Percentiles rank a stretch among this genome's conserved stretches.
These are phyloP conservation scores for Cladosporium halotolerans DNA, from an alignment of 2,329 filamentous ascomycete species.

Conservation along the genomic window DNA sequence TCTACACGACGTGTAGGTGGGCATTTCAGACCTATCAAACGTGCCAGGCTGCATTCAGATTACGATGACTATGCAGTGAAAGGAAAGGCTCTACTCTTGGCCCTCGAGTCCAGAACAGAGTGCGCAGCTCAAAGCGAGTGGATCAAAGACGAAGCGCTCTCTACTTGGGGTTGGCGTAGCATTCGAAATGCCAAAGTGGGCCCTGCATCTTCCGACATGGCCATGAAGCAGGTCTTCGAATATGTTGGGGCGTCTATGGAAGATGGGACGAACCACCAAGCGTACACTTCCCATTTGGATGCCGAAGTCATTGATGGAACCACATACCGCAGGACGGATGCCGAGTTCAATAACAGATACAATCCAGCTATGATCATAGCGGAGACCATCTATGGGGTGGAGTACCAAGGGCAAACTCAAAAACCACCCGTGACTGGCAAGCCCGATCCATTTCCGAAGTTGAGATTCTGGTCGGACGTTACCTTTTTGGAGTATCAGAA, in stretches of 20 bases:
- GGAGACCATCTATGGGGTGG: background rate
- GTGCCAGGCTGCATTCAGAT: background rate
- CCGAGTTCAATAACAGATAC: constrained; percentile 6
- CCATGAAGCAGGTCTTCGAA: constrained; percentile 1
- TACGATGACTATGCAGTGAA: background rate
- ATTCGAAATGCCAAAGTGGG: background rate
- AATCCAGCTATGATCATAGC: constrained; percentile 4
- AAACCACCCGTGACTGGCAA: constrained; percentile 10
- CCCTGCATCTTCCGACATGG: background rate
- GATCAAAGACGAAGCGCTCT: background rate
- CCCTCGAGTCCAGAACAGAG: background rate
- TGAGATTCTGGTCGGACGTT: constrained; percentile 17
- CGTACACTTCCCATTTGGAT: background rate
- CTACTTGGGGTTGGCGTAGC: constrained; percentile 7
- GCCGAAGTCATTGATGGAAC: background rate
- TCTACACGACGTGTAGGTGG: too few species aligned
- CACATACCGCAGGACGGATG: constrained; percentile 6
- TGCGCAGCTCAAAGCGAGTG: constrained; percentile 3
- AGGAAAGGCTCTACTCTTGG: background rate
- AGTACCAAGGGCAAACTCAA: constrained; percentile 3
- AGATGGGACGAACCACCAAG: background rate
- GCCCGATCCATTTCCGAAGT: constrained; percentile 6
- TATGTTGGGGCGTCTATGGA: constrained; percentile 4
- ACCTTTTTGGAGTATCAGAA: constrained; percentile 14
- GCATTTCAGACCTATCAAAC: too few species aligned